These are phyloP conservation scores for Trapa bicornis DNA, from an alignment of 345 rosid genomes.

Conservation along the genomic window DNA sequence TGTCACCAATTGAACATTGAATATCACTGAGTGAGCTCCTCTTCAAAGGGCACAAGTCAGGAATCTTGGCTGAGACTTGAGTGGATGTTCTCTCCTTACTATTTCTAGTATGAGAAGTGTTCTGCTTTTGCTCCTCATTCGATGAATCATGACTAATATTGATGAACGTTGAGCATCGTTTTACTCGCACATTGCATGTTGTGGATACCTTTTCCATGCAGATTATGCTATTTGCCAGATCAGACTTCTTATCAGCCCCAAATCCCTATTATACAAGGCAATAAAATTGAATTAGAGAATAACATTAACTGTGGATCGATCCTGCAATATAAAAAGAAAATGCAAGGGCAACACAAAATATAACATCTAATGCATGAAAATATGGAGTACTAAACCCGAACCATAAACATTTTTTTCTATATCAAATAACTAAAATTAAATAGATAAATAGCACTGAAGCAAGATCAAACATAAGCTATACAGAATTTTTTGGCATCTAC, in stretches of 20 bases:
- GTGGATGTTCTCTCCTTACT: background rate
- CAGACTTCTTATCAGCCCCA: background rate
- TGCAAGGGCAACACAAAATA: background rate
- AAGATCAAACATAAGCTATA: background rate
- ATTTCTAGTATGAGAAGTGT: background rate
- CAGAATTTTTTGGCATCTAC: too few species aligned
- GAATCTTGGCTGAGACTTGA: background rate
- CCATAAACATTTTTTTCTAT: background rate
- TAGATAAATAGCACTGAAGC: background rate
- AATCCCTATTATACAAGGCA: background rate
- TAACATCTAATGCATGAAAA: background rate
- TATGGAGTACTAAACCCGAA: background rate
- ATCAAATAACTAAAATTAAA: background rate
- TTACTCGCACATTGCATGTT: constrained; percentile 1
- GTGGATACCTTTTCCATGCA: background rate
- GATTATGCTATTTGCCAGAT: background rate
- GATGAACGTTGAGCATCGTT: background rate
- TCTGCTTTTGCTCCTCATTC: background rate
- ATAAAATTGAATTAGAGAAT: background rate
- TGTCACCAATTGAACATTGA: background rate
- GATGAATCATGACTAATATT: background rate
- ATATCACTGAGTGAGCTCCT: background rate
- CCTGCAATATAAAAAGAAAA: background rate
- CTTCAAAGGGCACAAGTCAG: background rate
- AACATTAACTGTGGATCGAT: background rate